Conservation (phyloP, 345 rosid genomes). For the Salix koriyanagi region DNA sequence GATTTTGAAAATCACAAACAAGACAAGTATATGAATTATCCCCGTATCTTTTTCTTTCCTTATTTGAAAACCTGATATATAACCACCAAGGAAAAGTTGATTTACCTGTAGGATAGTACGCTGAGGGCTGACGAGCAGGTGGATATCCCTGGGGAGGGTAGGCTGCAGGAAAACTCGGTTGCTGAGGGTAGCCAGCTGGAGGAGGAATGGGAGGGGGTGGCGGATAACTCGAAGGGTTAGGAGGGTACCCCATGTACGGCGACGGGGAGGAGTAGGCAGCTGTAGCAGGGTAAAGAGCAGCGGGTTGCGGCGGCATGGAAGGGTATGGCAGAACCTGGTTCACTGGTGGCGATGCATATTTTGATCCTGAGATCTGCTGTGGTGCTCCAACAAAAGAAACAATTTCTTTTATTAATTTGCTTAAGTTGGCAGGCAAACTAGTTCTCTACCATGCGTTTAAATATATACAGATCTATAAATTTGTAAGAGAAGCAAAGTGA, state of each 20-base stretch:
- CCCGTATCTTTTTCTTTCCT: too few relatives aligned
- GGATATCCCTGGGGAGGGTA: conserved; percentile 3
- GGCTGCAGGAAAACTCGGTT: not conserved
- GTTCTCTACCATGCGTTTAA: too few relatives aligned
- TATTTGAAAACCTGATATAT: too few relatives aligned
- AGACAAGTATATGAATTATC: not conserved
- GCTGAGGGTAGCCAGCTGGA: conserved; percentile 11
- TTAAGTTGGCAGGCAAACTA: not conserved
- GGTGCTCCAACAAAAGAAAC: not conserved
- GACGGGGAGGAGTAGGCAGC: not conserved
- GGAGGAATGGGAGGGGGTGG: conserved; percentile 4
- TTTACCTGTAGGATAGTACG: conserved; percentile 7
- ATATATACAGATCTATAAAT: too few relatives aligned
- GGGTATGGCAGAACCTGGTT: conserved; percentile 13
- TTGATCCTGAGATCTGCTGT: conserved; percentile 1
- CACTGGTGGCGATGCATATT: conserved; percentile 11
- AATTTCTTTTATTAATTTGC: not conserved
- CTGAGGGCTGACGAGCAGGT: not conserved
- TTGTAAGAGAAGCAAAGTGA: not conserved
- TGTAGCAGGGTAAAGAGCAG: conserved; percentile 12
- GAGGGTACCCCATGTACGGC: conserved; percentile 7
- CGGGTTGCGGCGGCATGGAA: conserved; percentile 7
- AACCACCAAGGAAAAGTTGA: not conserved
- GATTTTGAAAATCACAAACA: not conserved
- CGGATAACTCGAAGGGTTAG: not conserved